Evolutionary conservation across 169 alveolate species (phyloP), one percentile per base, ranked within the genome.

Genomic region (Cryptosporidium canis): DNA sequence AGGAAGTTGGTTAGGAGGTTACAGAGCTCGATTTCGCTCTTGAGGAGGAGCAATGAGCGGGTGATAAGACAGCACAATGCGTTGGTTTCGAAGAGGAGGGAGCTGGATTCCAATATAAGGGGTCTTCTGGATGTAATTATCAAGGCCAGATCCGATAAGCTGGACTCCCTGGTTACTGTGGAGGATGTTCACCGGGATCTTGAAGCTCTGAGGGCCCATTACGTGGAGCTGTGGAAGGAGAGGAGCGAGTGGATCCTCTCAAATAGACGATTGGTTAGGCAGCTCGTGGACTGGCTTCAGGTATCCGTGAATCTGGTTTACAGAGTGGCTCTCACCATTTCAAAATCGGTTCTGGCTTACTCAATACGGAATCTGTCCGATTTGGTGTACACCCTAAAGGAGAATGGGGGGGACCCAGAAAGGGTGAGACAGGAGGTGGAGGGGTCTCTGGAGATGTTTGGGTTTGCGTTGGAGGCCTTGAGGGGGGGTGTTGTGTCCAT

Each of bases 101-200:
- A 65, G 31, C 43, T 77, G 9, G 64, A 77, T 6, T 27, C 29
- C 31, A 77, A 77, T 77, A 1, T 77, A 24, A 77, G 29, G 9
- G 87, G 87, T 31, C 31, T 77, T 11, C 18, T 77, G 35, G 72
- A 77, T 39, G 21, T 24, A 11, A 39, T 77, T 21, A 41, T 58
- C n/a, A 58, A 55, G 29, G 58, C 47, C 24, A 61, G 64, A 77
- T 55, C 61, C 44, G 71, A 61, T 29, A 48, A 77, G 11, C 64
- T 43, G 8, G 44, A 18, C 21, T 58, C 71, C n/a, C 39, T 77
- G 9, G 31, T 77, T 58, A 41, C 35, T 56, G 39, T 56, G 4
- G 87, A 77, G 21, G 87, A 77, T 55, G 16, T 77, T 27, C 43
- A 5, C 16, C 65, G 43, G 3, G 87, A 77, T 77, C 44, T 77